A percentile compares a stretch with the other conserved stretches of the same genome.
phyloP scores from a whole-genome alignment of 2,329 filamentous ascomycete genomes.

The Scedosporium boydii region DNA sequence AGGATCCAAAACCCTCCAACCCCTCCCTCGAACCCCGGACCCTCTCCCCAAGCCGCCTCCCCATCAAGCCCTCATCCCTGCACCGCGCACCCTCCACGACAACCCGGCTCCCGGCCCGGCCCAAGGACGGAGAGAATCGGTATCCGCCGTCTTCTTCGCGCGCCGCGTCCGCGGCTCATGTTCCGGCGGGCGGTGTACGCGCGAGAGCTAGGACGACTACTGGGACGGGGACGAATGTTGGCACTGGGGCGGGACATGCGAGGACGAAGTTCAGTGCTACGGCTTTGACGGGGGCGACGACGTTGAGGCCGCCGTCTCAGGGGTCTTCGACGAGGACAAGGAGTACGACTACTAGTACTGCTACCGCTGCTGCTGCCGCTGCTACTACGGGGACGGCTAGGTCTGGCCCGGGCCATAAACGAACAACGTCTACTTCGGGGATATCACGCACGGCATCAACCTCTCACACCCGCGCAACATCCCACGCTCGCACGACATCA shows the following conservation, averaged over 20 bases:
- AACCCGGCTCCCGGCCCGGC: slow-evolving; percentile 5
- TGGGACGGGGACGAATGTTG: background rate
- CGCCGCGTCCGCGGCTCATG: background rate
- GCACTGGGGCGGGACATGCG: slow-evolving; percentile 13
- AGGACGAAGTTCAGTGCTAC: slow-evolving; percentile 19
- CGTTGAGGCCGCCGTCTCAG: slow-evolving; percentile 20
- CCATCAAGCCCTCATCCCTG: slow-evolving; percentile 29
- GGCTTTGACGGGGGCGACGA: slow-evolving; percentile 15
- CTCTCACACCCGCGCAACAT: background rate
- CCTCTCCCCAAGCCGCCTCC: slow-evolving; percentile 40
- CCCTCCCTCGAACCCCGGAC: slow-evolving; percentile 20
- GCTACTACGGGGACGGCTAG: slow-evolving; percentile 10
- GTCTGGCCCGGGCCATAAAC: background rate
- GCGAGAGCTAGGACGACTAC: background rate
- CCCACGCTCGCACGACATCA: slow-evolving; percentile 5
- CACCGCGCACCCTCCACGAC: slow-evolving; percentile 8
- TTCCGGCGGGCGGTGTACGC: background rate
- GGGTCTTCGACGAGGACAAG: slow-evolving; percentile 6
- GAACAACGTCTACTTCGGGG: slow-evolving; percentile 13
- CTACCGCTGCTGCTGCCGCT: slow-evolving; percentile 13
- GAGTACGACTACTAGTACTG: slow-evolving; percentile 10
- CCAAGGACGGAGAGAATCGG: background rate
- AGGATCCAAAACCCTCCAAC: slow-evolving; percentile 9
- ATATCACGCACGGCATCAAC: slow-evolving; percentile 10
- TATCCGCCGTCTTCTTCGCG: background rate